Conservation (phyloP, 2,329 filamentous ascomycete species). For the Phialophora macrospora region DNA sequence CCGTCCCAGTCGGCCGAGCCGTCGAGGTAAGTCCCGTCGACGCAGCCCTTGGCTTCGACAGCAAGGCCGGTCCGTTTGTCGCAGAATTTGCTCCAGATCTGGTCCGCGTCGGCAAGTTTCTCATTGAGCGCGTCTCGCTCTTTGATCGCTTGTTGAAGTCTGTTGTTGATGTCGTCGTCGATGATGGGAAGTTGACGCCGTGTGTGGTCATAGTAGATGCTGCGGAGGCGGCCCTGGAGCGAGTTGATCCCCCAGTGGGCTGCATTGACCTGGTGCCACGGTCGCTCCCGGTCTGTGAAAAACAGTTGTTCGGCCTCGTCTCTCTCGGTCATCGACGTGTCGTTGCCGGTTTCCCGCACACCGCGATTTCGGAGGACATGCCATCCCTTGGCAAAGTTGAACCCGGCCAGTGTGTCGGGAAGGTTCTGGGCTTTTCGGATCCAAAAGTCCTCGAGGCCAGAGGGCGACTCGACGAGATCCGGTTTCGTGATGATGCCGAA, state of each 20-base stretch:
- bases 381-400: conserved; percentile 46
- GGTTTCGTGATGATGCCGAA: conserved; percentile 55
- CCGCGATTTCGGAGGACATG: conserved; percentile 42
- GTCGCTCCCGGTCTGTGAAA: conserved; percentile 7
- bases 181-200: conserved; percentile 15
- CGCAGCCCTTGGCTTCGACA: conserved; percentile 14
- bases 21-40: conserved; percentile 16
- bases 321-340: conserved; percentile 8
- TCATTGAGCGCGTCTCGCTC: conserved; percentile 13
- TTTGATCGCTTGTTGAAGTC: conserved; percentile 13
- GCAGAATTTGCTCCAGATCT: conserved; percentile 12
- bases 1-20: conserved; percentile 14
- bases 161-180: conserved; percentile 9
- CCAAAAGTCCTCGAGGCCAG: conserved; percentile 38
- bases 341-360: conserved; percentile 20
- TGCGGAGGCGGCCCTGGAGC: conserved; percentile 13
- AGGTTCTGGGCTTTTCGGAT: conserved; percentile 17
- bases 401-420: conserved; percentile 23
- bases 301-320: conserved; percentile 20
- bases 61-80: conserved; percentile 11
- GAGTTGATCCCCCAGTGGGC: conserved; percentile 17
- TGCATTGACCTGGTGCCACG: conserved; percentile 12
- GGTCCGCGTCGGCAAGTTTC: conserved; percentile 15
- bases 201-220: conserved; percentile 21
- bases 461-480: conserved; percentile 44